phyloP scores from a whole-genome alignment of 805 yeast genomes.

The Candida insectorum region DNA sequence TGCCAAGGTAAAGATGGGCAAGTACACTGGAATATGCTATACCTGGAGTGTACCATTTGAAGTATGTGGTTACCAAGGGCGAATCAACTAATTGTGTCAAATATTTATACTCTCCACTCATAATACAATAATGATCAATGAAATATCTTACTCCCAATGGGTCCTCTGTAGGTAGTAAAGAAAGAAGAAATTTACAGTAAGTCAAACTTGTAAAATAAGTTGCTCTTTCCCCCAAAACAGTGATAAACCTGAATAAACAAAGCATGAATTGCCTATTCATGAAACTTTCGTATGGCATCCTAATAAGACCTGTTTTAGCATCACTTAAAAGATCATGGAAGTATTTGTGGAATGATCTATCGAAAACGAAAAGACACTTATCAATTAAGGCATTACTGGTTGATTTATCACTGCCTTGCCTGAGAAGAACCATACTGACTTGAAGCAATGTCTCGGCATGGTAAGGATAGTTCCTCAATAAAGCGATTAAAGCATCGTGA shows the following conservation, averaged over 20 bases:
- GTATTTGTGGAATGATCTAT: slow-evolving; percentile 62
- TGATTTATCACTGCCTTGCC: slow-evolving; percentile 71
- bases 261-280: slow-evolving; percentile 76
- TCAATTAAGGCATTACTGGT: slow-evolving; percentile 74
- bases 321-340: slow-evolving; percentile 44
- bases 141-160: slow-evolving; percentile 82
- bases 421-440: slow-evolving; percentile 65
- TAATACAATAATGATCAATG: slow-evolving; percentile 72
- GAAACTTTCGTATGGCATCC: slow-evolving; percentile 73
- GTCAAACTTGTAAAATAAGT: slow-evolving; percentile 74
- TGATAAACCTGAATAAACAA: slow-evolving; percentile 68
- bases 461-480: slow-evolving; percentile 63
- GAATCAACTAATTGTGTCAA: slow-evolving; percentile 56
- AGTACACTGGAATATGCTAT: slow-evolving; percentile 62
- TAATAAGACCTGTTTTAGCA: slow-evolving; percentile 53
- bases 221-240: slow-evolving; percentile 70
- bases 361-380: slow-evolving; percentile 74
- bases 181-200: slow-evolving; percentile 66
- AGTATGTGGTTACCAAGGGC: slow-evolving; percentile 54
- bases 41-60: slow-evolving; percentile 71
- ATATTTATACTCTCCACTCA: slow-evolving; percentile 62
- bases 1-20: slow-evolving; percentile 50
- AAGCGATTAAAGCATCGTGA: slow-evolving; percentile 63
- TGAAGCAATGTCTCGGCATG: slow-evolving; percentile 78
- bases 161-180: slow-evolving; percentile 74